Conservation (phyloP, 2,329 filamentous ascomycete genomes). For the Fusarium sp. region DNA sequence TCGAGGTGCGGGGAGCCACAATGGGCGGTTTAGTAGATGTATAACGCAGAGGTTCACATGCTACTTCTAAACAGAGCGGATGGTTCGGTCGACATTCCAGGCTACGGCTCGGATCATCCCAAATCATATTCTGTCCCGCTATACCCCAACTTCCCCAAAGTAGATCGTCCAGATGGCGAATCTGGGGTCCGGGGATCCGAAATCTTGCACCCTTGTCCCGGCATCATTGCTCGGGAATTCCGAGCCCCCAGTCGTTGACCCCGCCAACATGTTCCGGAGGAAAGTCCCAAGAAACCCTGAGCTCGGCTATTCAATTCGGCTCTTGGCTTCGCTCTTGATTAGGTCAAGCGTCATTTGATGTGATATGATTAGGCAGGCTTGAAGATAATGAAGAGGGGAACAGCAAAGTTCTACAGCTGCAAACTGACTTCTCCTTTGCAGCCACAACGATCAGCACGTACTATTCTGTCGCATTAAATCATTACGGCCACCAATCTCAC, state of each 20-base stretch:
- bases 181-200: not conserved
- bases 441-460: not conserved
- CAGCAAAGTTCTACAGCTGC: not conserved
- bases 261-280: not conserved
- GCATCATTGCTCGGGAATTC: not conserved
- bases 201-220: not conserved
- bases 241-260: not conserved
- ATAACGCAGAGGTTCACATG: not conserved
- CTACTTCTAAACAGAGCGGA: not conserved
- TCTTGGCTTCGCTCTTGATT: not conserved
- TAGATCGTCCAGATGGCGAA: not conserved
- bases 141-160: not conserved
- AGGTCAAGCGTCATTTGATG: not conserved
- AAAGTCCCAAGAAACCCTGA: not conserved
- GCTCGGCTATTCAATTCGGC: not conserved
- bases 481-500: not conserved
- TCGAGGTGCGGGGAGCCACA: not conserved
- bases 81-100: not conserved
- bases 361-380: not conserved
- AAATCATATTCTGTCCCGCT: not conserved
- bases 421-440: not conserved
- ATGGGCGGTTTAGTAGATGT: conserved; percentile 1
- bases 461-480: not conserved
- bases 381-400: not conserved
- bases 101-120: not conserved